phyloP scores from a whole-genome alignment of 2,329 filamentous ascomycete genomes.

The Claviceps monticola region DNA sequence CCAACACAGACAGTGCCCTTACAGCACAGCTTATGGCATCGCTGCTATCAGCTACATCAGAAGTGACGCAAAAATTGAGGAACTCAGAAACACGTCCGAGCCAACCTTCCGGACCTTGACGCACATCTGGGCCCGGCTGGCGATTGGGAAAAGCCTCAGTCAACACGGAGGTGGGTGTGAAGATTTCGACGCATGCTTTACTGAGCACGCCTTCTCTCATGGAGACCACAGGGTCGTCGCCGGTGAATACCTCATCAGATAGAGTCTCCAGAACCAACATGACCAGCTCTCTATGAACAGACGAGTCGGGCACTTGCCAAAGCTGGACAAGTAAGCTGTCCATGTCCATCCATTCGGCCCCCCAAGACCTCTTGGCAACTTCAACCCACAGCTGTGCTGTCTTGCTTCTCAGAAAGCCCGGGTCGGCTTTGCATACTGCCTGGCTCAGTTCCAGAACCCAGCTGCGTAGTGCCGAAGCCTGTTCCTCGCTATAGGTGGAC shows the following conservation, averaged over 20 bases:
- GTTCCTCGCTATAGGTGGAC: slow-evolving; percentile 54
- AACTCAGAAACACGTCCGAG: slow-evolving; percentile 62
- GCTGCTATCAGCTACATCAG: slow-evolving; percentile 48
- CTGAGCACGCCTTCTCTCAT: slow-evolving; percentile 74
- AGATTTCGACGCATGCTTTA: slow-evolving; percentile 84
- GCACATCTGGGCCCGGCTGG: slow-evolving; percentile 52
- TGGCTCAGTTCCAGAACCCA: slow-evolving; percentile 73
- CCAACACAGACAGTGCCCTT: slow-evolving; percentile 63
- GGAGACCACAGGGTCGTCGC: slow-evolving; percentile 76
- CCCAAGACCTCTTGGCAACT: slow-evolving; percentile 86
- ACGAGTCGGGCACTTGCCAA: slow-evolving; percentile 57
- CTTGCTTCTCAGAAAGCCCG: slow-evolving; percentile 80
- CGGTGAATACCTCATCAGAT: slow-evolving; percentile 86
- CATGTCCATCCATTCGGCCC: slow-evolving; percentile 88
- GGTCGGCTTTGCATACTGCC: slow-evolving; percentile 56
- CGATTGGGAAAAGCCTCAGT: slow-evolving; percentile 63
- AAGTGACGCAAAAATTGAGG: slow-evolving; percentile 57
- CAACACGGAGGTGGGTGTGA: slow-evolving; percentile 66
- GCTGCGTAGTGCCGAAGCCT: slow-evolving; percentile 53
- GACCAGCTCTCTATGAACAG: slow-evolving; percentile 68
- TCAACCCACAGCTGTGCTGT: slow-evolving; percentile 91
- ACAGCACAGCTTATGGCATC: slow-evolving; percentile 57
- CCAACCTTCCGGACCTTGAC: slow-evolving; percentile 78
- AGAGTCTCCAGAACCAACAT: slow-evolving; percentile 80
- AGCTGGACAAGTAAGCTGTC: slow-evolving; percentile 68